Evolutionary conservation across 2,329 filamentous ascomycete species (phyloP), one percentile per base, ranked within the genome.

Genomic region (Plenodomus tracheiphilus): DNA sequence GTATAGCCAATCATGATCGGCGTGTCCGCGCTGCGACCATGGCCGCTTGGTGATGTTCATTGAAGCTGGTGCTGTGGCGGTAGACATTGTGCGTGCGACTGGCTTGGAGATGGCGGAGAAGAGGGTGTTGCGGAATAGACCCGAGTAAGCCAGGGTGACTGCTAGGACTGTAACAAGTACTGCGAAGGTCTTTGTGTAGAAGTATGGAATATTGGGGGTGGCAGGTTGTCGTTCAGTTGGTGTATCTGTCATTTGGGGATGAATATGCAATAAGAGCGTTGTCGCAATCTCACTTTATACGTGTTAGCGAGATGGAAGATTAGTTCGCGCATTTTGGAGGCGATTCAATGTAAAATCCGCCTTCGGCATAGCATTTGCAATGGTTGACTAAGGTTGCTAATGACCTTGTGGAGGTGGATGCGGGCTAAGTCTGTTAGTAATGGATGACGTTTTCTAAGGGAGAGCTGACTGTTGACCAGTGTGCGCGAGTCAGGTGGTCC

Each of bases 1-100:
- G 75, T 93, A 88, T 8, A 96, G 82, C 91, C 91, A 96, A 71
- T 88, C 89, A 71, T 95, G 89, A 70, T 95, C 84, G 30, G 84
- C 82, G 71, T 92, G 87, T 25, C 91, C 91, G 43, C 91, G 83
- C 38, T 82, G 79, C 50, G 79, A 77, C 59, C 88, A 94, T 49
- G 83, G 84, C 56, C 91, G 88, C 44, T 87, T 86, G 32, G 82
- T 83, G 75, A 95, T 87, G 64, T 88, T 89, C 61, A 77, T 64
- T n/a, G 60, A 46, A 2, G 61, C 40, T 9, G 66, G 47, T 4
- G 48, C 41, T 32, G 62, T 54, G 15, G 68, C 64, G n/a, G 70
- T 70, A n/a, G 74, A 68, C 71, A 76, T 76, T 53, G 69, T 62
- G 56, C 72, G 70, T 28, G 64, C 43, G 43, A 62, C 44, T 17